Base-by-base conservation (phyloP, 257 asterid genomes). In the Jaltomata sinuosa region DNA sequence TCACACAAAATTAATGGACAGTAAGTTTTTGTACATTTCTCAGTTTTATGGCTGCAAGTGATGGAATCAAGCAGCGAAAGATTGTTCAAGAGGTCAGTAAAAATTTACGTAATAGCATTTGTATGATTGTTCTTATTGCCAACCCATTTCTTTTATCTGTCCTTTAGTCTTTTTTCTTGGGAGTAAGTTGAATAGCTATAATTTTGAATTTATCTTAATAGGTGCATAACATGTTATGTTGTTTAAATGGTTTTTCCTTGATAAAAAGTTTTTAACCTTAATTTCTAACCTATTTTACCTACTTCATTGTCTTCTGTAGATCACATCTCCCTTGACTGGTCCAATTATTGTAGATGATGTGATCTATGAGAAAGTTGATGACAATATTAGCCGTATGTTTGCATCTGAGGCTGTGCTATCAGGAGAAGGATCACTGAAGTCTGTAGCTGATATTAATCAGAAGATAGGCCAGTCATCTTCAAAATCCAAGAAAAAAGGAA, bases 31-130 rank as follows among this genome's bases (percentile, higher is more conserved):
- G 53, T 11, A 72, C 65, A 83, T 72, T 45, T 85, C 31, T 74
- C 88, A 97, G 99, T 89, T 95, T 91, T 87, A 84, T 97, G 97
- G 89, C 97, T 38, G 97, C 97, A 64, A 88, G 94, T 87, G 98
- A 95, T 89, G 98, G 98, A 84, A 88, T 96, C 80, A 89, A 86
- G 88, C 90, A 94, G 85, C 91, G 92, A 67, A 85, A 87, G 64
- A 84, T 93, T 89, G 90, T 95, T 62, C 91, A 89, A 83, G 89
- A 94, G 99, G 99, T 97, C 84, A 83, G 86, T 52, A 57, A 74
- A 29, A 50, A 38, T 34, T 53, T 45, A 22, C 15, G 8, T 25
- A 3, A 45, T 74, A 25, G 3, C 31, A 62, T 40, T 53, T 21
- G 1, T 27, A 21, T 42, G 3, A 57, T 14, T 84, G 31, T 45